Base-by-base conservation (phyloP, 257 asterid genomes). In the Ballota nigra region DNA sequence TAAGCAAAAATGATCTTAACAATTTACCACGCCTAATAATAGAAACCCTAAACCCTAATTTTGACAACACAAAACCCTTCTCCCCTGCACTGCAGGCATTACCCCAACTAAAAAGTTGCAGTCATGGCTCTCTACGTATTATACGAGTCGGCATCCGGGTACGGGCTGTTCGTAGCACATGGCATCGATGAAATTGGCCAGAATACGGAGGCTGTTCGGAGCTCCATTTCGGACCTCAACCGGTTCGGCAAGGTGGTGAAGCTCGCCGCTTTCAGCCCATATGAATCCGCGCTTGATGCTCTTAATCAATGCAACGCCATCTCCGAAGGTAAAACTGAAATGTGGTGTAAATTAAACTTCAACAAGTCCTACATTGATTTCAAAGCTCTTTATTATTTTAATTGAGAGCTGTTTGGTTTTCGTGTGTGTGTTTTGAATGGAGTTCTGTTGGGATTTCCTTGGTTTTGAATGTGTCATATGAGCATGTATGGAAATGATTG, bases 141-240 rank as follows among this genome's bases (percentile, higher is more conserved):
- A 58, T 80, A 85, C 77, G 98, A 94, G 82, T 85, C 98, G 52
- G 91, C 98, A 16, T 89, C 97, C 1, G 98, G 98, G 0, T 91
- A 91, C 41, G 81, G 77, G 0, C 68, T 94, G 72, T 88, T 91
- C 68, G 28, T 66, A 6, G 97, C 87, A 0, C 83, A 89, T 4
- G 98, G 96, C 0, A 74, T 94, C 18, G 98, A 94, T 73, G 96
- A 91, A 77, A 91, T 94, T 4, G 96, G 96, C 3, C 98, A 91
- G 89, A 91, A 91, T 47, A 85, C 89, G 11, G 97, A 91, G 80
- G 95, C 89, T 0, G 95, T 91, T 49, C 82, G 95, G 73, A 83
- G 68, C 78, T 94, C 99, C 26, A 85, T 94, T 15, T 4, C 78
- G 6, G 99, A 94, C 78, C 81, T 91, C 12, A 84, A 80, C 64